These are phyloP conservation scores for Saccharomycopsis malanga DNA, from an alignment of 805 yeast species.

Conservation along the genomic window DNA sequence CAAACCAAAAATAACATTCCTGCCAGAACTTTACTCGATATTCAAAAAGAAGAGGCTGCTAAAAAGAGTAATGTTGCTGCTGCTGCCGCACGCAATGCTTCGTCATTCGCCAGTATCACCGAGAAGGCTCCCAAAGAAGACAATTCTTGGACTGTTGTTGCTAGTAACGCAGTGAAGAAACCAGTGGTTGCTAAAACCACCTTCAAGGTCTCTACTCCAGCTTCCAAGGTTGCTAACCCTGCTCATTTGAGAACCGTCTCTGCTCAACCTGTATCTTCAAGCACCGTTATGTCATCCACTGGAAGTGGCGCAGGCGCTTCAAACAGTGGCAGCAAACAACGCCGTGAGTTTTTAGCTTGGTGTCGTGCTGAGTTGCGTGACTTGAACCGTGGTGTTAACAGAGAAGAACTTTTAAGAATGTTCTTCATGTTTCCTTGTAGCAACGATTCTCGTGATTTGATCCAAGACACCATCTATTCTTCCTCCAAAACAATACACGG, in stretches of 20 bases:
- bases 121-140: slow-evolving; percentile 26
- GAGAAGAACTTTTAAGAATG: slow-evolving; percentile 72
- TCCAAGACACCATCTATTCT: slow-evolving; percentile 86
- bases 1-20: slow-evolving; percentile 28
- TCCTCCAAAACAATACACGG: slow-evolving; percentile 91
- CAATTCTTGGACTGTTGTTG: slow-evolving; percentile 29
- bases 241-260: slow-evolving; percentile 35
- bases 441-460: slow-evolving; percentile 70
- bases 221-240: slow-evolving; percentile 27
- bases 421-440: slow-evolving; percentile 74
- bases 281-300: slow-evolving; percentile 26
- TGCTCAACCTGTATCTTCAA: slow-evolving; percentile 24
- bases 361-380: slow-evolving; percentile 58
- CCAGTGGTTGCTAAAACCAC: slow-evolving; percentile 4
- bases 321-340: slow-evolving; percentile 36
- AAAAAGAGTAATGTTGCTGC: slow-evolving; percentile 23
- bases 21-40: slow-evolving; percentile 50
- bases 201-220: not conserved
- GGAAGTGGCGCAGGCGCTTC: slow-evolving; percentile 30
- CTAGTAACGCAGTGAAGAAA: slow-evolving; percentile 19
- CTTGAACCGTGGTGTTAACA: slow-evolving; percentile 68
- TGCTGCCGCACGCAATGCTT: slow-evolving; percentile 4
- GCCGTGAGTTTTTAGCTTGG: slow-evolving; percentile 66
- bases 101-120: slow-evolving; percentile 9
- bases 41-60: slow-evolving; percentile 50